A percentile compares a stretch with the other conserved stretches of the same genome.
phyloP scores from a whole-genome alignment of 441 rosid species.

The Euphorbia celastroides region DNA sequence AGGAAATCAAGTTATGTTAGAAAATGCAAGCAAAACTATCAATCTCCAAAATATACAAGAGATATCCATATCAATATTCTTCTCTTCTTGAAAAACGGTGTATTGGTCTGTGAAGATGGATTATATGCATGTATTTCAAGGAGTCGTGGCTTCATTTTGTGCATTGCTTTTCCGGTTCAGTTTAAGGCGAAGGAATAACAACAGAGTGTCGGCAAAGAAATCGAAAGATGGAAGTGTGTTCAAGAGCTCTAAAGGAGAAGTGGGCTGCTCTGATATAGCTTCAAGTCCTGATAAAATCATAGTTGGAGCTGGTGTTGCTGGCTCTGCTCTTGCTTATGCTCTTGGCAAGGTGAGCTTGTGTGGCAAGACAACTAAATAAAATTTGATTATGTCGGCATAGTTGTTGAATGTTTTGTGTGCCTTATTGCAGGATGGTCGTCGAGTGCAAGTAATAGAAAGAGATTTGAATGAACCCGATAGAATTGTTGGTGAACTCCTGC shows the following conservation, averaged over 20 bases:
- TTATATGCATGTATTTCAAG: no score
- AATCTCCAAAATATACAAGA: no score
- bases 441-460: no score
- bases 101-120: no score
- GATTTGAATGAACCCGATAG: conserved; percentile 19
- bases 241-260: not conserved
- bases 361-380: not conserved
- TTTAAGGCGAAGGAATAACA: not conserved
- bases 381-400: not conserved
- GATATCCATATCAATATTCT: no score
- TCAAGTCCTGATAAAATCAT: conserved; percentile 11
- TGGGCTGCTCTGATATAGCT: not conserved
- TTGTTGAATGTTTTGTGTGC: not conserved
- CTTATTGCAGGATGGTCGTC: conserved; percentile 10
- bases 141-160: no score
- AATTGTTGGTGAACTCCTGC: no score
- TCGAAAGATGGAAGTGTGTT: not conserved
- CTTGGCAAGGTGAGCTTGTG: conserved; percentile 7
- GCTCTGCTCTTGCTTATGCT: conserved; percentile 19
- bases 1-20: not conserved
- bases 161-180: no score
- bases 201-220: not conserved
- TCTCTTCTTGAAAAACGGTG: no score
- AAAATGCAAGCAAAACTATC: not conserved
- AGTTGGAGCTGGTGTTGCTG: conserved; percentile 21